Evolutionary conservation across 2,329 filamentous ascomycete species (phyloP).

Genomic region (Plectosphaerella plurivora): DNA sequence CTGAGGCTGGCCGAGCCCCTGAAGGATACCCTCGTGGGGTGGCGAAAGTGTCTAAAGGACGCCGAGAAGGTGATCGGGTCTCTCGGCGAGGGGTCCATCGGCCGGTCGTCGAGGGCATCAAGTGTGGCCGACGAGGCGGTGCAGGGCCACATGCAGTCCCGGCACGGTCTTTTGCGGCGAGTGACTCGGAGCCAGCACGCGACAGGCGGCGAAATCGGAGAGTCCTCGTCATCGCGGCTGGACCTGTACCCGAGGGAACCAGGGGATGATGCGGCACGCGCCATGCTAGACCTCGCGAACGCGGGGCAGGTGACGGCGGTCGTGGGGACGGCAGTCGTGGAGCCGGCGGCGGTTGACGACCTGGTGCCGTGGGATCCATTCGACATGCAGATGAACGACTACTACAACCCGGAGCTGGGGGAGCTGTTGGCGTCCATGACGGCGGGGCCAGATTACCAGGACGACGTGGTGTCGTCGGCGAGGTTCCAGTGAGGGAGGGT

Average conservation of each 20-base stretch:
- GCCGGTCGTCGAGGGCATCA: background rate
- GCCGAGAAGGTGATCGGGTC: background rate
- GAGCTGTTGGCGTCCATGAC: background rate
- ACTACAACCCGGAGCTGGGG: constrained; percentile 2
- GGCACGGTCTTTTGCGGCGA: background rate
- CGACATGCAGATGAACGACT: constrained; percentile 4
- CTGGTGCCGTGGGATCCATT: constrained; percentile 3
- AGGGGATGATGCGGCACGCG: background rate
- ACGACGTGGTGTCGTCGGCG: no score
- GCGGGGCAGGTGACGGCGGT: background rate
- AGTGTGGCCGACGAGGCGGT: background rate
- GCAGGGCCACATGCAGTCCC: background rate
- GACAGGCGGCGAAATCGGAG: background rate
- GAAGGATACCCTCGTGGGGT: background rate
- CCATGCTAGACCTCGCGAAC: background rate
- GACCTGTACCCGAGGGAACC: background rate
- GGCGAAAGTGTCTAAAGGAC: background rate
- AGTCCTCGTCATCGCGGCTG: background rate
- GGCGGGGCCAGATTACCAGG: background rate
- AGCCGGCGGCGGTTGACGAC: background rate
- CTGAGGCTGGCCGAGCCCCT: background rate
- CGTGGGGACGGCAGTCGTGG: background rate
- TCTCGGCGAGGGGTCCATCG: background rate
- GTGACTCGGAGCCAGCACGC: background rate
- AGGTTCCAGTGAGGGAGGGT: no score